phyloP scores from a whole-genome alignment of 2,329 filamentous ascomycete genomes.

The Alternaria sp. region DNA sequence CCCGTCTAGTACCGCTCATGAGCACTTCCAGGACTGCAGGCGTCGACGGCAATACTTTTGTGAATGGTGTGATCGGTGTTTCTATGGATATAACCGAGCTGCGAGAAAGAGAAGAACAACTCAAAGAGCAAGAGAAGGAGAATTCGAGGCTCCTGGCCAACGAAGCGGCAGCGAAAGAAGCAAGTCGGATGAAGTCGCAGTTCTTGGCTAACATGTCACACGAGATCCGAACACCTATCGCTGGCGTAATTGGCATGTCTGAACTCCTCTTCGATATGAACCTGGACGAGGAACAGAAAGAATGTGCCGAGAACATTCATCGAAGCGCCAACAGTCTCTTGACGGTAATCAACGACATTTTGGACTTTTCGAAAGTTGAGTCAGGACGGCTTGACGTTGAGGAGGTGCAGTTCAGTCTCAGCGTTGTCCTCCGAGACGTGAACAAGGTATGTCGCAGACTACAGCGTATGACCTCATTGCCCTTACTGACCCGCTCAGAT shows the following conservation, averaged over 20 bases:
- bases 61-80: constrained; percentile 79
- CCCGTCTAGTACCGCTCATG: constrained; percentile 71
- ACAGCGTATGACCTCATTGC: neutral
- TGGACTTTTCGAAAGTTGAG: constrained; percentile 88
- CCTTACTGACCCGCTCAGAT: constrained; percentile 54
- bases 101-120: constrained; percentile 67
- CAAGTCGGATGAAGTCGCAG: constrained; percentile 78
- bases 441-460: constrained; percentile 59
- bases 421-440: constrained; percentile 76
- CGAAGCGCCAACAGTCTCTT: constrained; percentile 80
- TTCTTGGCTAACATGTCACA: constrained; percentile 85
- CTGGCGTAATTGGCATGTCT: constrained; percentile 80
- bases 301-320: constrained; percentile 79
- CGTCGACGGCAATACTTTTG: constrained; percentile 57
- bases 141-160: constrained; percentile 75
- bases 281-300: constrained; percentile 72
- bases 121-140: constrained; percentile 70
- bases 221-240: constrained; percentile 79
- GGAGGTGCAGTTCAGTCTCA: constrained; percentile 79
- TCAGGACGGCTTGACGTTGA: constrained; percentile 79
- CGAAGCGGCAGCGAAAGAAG: constrained; percentile 79
- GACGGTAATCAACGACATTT: constrained; percentile 88
- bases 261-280: constrained; percentile 74
- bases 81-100: constrained; percentile 80
- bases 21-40: constrained; percentile 62